Evolutionary conservation across 2,329 filamentous ascomycete species (phyloP), one percentile per base, ranked within the genome.

Genomic region (Pezicula carpinea): DNA sequence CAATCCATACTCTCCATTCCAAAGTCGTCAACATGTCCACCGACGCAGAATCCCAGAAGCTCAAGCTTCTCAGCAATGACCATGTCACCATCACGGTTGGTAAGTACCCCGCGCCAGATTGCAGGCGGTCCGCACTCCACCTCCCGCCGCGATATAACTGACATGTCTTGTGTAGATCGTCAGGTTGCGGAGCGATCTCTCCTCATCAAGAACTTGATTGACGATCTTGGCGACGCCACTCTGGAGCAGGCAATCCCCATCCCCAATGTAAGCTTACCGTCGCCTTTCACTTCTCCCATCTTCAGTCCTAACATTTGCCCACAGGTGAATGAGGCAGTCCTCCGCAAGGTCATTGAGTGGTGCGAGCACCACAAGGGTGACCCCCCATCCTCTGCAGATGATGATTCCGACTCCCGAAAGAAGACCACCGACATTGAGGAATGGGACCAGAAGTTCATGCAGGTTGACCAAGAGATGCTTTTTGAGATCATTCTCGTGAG

Each of bases 391-490:
- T 76, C 84, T 45, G 81, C 83, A 61, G 92, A 97, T 53, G 93
- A 96, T 51, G 90, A 99, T 61, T 86, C 87, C 53, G 92, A 97
- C 62, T 90, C 85, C 43, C 89, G 93, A 60, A 96, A 96, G 79
- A 96, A 96, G 82, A 96, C 91, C 1, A 97, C 93, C 39, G 93
- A 99, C 61, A 99, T 99, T 57, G 93, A 97, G 50, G 93, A 99
- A 71, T 99, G 93, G 93, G 93, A 99, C 61, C 92, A 97, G 70
- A 99, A 99, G 73, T 99, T 97, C 70, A 97, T 99, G 93, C 92
- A 97, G 71, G 93, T 99, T 15, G 93, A 99, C 67, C 93, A 99
- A 66, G 93, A 99, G 72, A 97, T 99, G 93, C 81, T 99, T 2
- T 99, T 99, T 59, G 93, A 99, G 75, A 97, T 99, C 64, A 99